Evolutionary conservation across 306 rosid genomes (phyloP).

Genomic region (Quercus wislizeni): DNA sequence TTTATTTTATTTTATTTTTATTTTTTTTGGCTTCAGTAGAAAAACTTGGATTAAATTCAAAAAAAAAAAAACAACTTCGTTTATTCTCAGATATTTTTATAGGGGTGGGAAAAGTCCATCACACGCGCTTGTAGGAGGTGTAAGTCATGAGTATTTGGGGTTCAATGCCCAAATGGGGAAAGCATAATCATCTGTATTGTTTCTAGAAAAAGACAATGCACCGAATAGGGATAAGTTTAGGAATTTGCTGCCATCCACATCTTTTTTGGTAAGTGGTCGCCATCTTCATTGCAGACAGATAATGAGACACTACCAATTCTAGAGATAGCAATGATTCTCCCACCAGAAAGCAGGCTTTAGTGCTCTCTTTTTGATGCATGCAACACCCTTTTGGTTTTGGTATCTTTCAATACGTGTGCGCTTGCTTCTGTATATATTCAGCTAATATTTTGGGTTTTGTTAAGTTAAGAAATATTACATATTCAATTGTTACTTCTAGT

Average conservation of each 20-base stretch:
- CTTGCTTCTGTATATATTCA: too few species aligned
- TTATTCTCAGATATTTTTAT: too few species aligned
- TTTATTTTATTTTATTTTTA: too few species aligned
- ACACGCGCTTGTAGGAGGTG: background rate
- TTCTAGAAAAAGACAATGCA: background rate
- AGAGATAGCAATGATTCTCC: background rate
- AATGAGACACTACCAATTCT: conserved; percentile 9
- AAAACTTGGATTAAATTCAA: too few species aligned
- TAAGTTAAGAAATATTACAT: too few species aligned
- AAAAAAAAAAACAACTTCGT: too few species aligned
- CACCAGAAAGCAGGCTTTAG: background rate
- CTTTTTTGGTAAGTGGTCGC: too few species aligned
- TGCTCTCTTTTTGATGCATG: background rate
- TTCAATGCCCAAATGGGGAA: conserved; percentile 29
- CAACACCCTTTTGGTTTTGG: background rate
- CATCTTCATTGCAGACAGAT: conserved; percentile 5
- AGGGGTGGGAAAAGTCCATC: background rate
- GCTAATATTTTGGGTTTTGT: too few species aligned
- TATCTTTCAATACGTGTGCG: too few species aligned
- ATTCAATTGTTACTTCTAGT: too few species aligned
- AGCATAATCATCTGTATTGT: conserved; percentile 2
- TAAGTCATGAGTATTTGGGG: background rate
- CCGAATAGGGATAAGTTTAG: conserved; percentile 41
- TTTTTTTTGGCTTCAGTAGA: too few species aligned
- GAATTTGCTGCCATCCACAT: conserved; percentile 10